phyloP scores from a whole-genome alignment of 2,329 filamentous ascomycete species.

The Colletotrichum sp. region DNA sequence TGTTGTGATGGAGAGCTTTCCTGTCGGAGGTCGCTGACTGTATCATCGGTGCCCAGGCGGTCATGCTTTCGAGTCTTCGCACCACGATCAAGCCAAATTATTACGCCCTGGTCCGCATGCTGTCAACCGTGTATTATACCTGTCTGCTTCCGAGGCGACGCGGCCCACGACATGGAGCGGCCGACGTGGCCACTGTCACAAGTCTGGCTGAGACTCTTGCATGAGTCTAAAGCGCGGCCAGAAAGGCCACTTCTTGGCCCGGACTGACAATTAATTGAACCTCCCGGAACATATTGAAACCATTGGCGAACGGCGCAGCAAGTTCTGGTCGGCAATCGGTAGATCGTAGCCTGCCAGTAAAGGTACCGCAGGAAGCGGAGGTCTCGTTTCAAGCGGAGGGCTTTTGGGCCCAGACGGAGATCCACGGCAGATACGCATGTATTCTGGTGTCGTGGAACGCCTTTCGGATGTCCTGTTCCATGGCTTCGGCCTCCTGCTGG shows the following conservation, averaged over 20 bases:
- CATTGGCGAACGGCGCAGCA: background rate
- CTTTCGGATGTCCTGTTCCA: slow-evolving; percentile 34
- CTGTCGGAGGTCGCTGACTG: background rate
- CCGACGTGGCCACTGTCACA: background rate
- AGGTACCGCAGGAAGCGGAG: background rate
- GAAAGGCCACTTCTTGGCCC: background rate
- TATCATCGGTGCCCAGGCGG: background rate
- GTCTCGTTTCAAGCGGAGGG: slow-evolving; percentile 22
- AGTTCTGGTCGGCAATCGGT: background rate
- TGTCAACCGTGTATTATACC: background rate
- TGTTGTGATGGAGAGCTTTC: background rate
- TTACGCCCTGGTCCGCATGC: background rate
- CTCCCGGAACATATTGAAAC: background rate
- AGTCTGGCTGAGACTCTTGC: background rate
- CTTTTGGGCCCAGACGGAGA: slow-evolving; percentile 44
- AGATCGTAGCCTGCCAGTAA: background rate
- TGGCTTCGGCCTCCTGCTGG: slow-evolving; percentile 34
- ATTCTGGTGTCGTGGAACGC: slow-evolving; percentile 35
- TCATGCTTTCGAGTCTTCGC: background rate
- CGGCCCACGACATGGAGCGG: background rate
- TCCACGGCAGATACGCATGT: slow-evolving; percentile 38
- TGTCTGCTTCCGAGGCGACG: background rate
- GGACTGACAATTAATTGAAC: background rate
- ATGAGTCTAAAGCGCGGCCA: background rate
- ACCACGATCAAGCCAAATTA: background rate